phyloP scores from a whole-genome alignment of 2,329 filamentous ascomycete species.

The Teratosphaeriaceae sp. region DNA sequence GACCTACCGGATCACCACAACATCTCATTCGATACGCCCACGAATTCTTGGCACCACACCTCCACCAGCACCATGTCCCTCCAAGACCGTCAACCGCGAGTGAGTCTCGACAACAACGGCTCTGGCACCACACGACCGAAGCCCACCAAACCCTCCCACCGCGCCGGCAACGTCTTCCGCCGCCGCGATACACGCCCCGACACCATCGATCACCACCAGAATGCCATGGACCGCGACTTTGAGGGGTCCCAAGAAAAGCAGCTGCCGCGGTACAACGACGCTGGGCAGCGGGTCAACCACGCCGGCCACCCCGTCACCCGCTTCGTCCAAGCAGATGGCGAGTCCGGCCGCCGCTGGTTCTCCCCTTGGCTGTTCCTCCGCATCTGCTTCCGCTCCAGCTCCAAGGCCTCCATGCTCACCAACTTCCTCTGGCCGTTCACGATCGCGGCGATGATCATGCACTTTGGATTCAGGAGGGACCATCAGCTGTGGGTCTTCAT shows the following conservation, averaged over 20 bases:
- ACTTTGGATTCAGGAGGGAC: constrained; percentile 40
- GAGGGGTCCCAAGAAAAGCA: constrained; percentile 8
- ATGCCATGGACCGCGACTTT: neutral
- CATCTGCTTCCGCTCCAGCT: constrained; percentile 40
- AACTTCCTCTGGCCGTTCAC: constrained; percentile 47
- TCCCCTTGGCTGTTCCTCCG: constrained; percentile 37
- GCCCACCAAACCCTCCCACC: neutral
- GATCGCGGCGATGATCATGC: constrained; percentile 39
- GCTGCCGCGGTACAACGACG: constrained; percentile 19
- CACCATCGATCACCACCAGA: constrained; percentile 8
- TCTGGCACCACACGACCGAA: neutral
- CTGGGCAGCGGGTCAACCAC: constrained; percentile 34
- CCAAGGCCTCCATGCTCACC: constrained; percentile 40
- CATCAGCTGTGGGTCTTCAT: constrained; percentile 40
- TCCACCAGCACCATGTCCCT: neutral
- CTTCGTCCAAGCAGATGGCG: constrained; percentile 40
- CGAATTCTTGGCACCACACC: neutral
- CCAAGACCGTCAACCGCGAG: neutral
- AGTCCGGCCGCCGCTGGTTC: constrained; percentile 41
- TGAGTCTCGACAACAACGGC: neutral
- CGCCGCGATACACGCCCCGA: constrained; percentile 16
- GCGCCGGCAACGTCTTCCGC: constrained; percentile 4
- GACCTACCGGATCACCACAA: neutral
- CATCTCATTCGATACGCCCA: neutral
- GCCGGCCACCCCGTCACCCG: constrained; percentile 38